Conservation (phyloP, 2,329 filamentous ascomycete genomes). For the Sphaerulina musiva region DNA sequence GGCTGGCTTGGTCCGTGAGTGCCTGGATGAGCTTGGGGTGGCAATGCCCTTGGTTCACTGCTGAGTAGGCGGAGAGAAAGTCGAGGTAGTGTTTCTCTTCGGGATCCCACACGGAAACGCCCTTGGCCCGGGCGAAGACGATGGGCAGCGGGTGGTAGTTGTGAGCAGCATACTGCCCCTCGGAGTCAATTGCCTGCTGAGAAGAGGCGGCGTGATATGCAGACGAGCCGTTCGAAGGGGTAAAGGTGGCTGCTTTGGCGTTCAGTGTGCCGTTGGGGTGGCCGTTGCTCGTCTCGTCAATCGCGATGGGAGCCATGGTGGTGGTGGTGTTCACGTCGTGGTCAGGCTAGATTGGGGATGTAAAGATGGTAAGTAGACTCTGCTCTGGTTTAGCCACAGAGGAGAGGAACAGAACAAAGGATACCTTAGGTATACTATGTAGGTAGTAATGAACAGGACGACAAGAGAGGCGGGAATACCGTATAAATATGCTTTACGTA, state of each 20-base stretch:
- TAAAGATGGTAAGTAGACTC: too few species aligned
- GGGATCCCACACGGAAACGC: constrained; percentile 91
- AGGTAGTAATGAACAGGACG: too few species aligned
- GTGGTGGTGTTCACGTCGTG: constrained; percentile 8
- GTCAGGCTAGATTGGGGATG: constrained; percentile 22
- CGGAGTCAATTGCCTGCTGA: constrained; percentile 67
- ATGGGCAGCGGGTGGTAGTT: constrained; percentile 98
- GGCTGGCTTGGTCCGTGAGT: constrained; percentile 78
- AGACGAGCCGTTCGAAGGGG: constrained; percentile 37
- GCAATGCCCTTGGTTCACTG: constrained; percentile 96
- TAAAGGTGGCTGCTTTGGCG: constrained; percentile 39
- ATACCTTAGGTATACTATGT: too few species aligned
- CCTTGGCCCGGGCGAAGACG: constrained; percentile 79
- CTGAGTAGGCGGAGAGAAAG: constrained; percentile 95
- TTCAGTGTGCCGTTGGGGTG: constrained; percentile 31
- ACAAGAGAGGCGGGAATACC: too few species aligned
- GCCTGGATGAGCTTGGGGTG: constrained; percentile 93
- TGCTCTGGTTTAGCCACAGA: neutral
- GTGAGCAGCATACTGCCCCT: constrained; percentile 84
- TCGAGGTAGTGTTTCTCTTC: constrained; percentile 88
- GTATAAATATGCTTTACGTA: too few species aligned
- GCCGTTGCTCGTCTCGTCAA: constrained; percentile 28
- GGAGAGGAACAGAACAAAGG: neutral
- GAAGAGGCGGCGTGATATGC: constrained; percentile 72
- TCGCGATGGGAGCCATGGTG: constrained; percentile 34